Evolutionary conservation across 495 filamentous ascomycete species (phyloP), one percentile per base, ranked within the genome.

Genomic region (Neurospora sp.): DNA sequence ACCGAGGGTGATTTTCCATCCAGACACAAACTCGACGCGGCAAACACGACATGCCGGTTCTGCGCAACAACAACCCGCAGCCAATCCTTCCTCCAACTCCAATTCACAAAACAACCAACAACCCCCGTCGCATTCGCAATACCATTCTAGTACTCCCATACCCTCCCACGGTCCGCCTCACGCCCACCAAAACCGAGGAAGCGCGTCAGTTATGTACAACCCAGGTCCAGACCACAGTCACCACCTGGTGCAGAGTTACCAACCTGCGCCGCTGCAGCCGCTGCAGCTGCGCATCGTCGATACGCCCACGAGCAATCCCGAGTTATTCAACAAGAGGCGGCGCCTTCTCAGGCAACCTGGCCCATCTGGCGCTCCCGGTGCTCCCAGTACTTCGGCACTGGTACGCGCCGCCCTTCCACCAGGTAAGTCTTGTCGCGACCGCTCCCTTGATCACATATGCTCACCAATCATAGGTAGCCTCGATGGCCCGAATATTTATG

Each of bases 401-500:
- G 44, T 77, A 3, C 76, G 76, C 16, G 71, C 73, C 23, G 71
- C 77, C 23, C 20, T 81, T 12, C 80, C 78, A n/a, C 70, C 73
- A 38, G 75, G 81, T 82, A 77, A 75, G 78, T 14, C 31, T 9
- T 66, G 54, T 66, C 14, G 14, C 54, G 16, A 5, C 35, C 18
- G 16, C 27, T 70, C 16, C 46, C 27, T 62, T 27, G 40, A 38
- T 44, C 38, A 9, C 31, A 20, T 5, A 40, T 76, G 20, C 78
- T 81, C 71, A 80, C 66, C 31, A 18, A n/a, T 74, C 72, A 0
- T 71, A 90, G 89, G 86, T 71, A 87, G 86, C 5, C 90, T 89
- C 73, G 87, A 91, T 69, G 92, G 92, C 11, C 91, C 92, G 5
- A 94, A 95, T 79, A 97, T 98, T 70, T 98, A 97, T 77, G 91